These are phyloP conservation scores for Phytophthora macrochlamydospora DNA, from an alignment of 352 stramenopile species.

Conservation along the genomic window DNA sequence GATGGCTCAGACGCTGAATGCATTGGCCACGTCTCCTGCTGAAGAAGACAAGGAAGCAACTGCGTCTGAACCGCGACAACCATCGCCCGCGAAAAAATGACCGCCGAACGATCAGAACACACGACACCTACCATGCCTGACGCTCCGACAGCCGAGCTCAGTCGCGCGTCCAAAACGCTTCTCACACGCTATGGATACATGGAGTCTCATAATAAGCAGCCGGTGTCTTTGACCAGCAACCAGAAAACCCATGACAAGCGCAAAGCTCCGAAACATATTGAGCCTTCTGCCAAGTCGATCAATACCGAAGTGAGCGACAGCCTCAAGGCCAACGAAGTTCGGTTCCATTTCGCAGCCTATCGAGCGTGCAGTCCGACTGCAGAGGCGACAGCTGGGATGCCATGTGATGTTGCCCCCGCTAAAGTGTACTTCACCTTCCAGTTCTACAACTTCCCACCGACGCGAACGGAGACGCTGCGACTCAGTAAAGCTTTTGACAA, in stretches of 20 bases:
- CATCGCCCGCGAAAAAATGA: slow-evolving; percentile 31
- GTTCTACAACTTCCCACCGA: slow-evolving; percentile 92
- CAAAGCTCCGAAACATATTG: slow-evolving; percentile 7
- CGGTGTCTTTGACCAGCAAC: slow-evolving; percentile 23
- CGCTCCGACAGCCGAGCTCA: slow-evolving; percentile 59
- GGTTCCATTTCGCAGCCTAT: slow-evolving; percentile 91
- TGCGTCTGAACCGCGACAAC: slow-evolving; percentile 26
- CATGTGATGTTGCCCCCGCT: slow-evolving; percentile 11
- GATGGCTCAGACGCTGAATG: slow-evolving; percentile 63
- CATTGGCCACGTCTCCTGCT: slow-evolving; percentile 42
- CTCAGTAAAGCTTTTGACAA: slow-evolving; percentile 64
- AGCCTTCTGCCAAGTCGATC: slow-evolving; percentile 43
- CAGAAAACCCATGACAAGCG: slow-evolving; percentile 19
- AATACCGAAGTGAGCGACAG: slow-evolving; percentile 78
- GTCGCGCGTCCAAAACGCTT: slow-evolving; percentile 82
- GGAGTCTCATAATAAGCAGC: slow-evolving; percentile 47
- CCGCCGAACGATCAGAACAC: background rate
- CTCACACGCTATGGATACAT: slow-evolving; percentile 87
- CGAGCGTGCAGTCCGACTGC: slow-evolving; percentile 27
- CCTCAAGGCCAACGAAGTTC: slow-evolving; percentile 86
- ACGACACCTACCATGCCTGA: slow-evolving; percentile 13
- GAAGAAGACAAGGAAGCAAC: slow-evolving; percentile 17
- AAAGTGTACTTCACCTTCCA: slow-evolving; percentile 93
- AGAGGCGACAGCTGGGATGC: slow-evolving; percentile 6
- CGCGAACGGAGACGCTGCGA: slow-evolving; percentile 81